Conservation (phyloP, 1,284 basidiomycete species). For the Exobasidium cylindrosporum region DNA sequence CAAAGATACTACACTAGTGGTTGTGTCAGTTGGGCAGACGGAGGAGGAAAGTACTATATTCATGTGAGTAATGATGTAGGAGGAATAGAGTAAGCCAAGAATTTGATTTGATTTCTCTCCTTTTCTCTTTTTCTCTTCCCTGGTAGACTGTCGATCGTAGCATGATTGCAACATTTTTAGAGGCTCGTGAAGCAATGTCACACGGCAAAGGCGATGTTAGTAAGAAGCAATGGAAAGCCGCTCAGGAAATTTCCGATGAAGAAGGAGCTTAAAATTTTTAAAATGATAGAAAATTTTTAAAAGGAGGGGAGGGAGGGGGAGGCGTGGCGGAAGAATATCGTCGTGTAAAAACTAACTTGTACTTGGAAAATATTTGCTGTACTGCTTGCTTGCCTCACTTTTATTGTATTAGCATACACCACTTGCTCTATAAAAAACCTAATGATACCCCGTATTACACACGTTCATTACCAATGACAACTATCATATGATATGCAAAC, state of each 20-base stretch:
- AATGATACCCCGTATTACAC: no score
- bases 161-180: conserved; percentile 11
- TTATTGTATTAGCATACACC: no score
- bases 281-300: no score
- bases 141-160: conserved; percentile 13
- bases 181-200: neutral
- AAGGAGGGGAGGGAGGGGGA: no score
- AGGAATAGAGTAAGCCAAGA: neutral
- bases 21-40: conserved; percentile 51
- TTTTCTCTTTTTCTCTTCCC: neutral
- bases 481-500: no score
- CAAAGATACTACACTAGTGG: conserved; percentile 39
- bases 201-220: neutral
- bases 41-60: conserved; percentile 51
- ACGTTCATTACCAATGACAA: no score
- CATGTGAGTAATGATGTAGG: neutral
- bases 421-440: no score
- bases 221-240: conserved; percentile 1
- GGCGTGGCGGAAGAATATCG: no score
- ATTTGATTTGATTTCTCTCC: neutral
- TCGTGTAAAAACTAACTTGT: no score
- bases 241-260: neutral
- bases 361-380: conserved; percentile 1
- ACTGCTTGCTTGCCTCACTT: neutral
- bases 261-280: no score